These are phyloP conservation scores for Aulographum hederae DNA, from an alignment of 2,329 filamentous ascomycete genomes.

Conservation along the genomic window DNA sequence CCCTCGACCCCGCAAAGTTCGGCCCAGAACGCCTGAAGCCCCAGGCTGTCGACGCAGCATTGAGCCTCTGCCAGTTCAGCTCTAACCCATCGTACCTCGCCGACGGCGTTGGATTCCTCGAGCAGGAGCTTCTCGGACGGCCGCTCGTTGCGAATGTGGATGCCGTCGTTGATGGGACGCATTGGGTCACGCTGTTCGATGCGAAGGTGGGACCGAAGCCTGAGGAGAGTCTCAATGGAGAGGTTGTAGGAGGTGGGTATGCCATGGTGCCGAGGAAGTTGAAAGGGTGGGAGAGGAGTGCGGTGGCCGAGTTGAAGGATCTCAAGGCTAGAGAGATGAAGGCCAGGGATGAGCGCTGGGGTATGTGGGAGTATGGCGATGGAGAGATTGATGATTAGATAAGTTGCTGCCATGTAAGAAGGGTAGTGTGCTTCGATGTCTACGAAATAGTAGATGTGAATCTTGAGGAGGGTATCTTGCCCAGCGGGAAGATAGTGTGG, in stretches of 20 bases:
- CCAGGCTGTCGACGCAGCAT: constrained; percentile 61
- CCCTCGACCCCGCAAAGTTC: constrained; percentile 68
- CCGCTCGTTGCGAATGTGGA: constrained; percentile 85
- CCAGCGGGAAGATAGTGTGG: no score
- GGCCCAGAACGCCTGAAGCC: constrained; percentile 10
- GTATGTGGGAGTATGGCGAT: constrained; percentile 99
- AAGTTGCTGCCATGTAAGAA: no score
- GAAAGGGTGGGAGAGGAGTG: constrained; percentile 74
- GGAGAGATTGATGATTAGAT: no score
- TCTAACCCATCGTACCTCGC: constrained; percentile 62
- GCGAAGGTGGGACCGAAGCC: constrained; percentile 40
- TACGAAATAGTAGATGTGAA: no score
- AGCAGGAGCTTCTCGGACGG: constrained; percentile 54
- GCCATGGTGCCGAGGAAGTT: constrained; percentile 87
- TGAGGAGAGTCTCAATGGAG: constrained; percentile 74
- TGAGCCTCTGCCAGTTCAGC: constrained; percentile 82
- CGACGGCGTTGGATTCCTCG: constrained; percentile 61
- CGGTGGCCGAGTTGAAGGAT: constrained; percentile 50
- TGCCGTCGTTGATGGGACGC: constrained; percentile 55
- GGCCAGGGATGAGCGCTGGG: constrained; percentile 63
- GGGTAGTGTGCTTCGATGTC: no score
- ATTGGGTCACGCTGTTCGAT: constrained; percentile 81
- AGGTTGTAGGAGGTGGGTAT: constrained; percentile 65
- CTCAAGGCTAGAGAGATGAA: constrained; percentile 56
- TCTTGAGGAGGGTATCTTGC: no score